Evolutionary conservation across 345 rosid genomes (phyloP).

Genomic region (Stellera chamaejasme): DNA sequence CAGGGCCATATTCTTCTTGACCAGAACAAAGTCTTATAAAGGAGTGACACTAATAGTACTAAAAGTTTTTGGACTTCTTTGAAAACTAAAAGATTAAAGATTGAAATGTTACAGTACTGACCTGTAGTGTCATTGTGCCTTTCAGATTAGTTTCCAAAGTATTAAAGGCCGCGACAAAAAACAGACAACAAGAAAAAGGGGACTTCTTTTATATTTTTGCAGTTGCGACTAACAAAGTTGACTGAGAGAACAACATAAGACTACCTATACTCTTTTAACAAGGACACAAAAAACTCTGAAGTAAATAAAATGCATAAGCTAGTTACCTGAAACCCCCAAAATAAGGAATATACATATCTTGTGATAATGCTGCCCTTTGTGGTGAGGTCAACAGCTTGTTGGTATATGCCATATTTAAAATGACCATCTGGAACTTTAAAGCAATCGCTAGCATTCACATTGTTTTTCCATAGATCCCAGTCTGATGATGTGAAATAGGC

Average conservation of each 20-base stretch:
- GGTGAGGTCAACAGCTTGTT: slow-evolving; percentile 50
- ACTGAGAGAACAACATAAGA: background rate
- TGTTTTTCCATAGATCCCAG: slow-evolving; percentile 25
- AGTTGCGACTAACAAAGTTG: too few relatives aligned
- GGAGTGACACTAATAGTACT: too few relatives aligned
- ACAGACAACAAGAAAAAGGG: too few relatives aligned
- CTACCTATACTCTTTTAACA: background rate
- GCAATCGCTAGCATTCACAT: slow-evolving; percentile 37
- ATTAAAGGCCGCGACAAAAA: too few relatives aligned
- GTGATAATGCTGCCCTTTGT: slow-evolving; percentile 22
- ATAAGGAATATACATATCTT: slow-evolving; percentile 70
- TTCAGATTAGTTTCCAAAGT: too few relatives aligned
- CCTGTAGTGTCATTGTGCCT: too few relatives aligned
- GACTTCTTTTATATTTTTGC: too few relatives aligned
- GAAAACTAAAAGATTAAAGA: too few relatives aligned
- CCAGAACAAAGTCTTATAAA: too few relatives aligned
- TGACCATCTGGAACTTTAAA: slow-evolving; percentile 18
- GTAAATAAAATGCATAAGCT: background rate
- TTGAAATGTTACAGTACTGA: too few relatives aligned
- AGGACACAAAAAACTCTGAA: background rate
- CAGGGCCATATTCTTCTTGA: too few relatives aligned
- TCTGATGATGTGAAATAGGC: accelerated
- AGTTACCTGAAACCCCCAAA: slow-evolving; percentile 94
- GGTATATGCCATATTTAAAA: slow-evolving; percentile 56
- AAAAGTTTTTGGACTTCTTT: too few relatives aligned